These are phyloP conservation scores for Stachybotrys chartarum DNA, from an alignment of 2,329 filamentous ascomycete species.

Conservation along the genomic window DNA sequence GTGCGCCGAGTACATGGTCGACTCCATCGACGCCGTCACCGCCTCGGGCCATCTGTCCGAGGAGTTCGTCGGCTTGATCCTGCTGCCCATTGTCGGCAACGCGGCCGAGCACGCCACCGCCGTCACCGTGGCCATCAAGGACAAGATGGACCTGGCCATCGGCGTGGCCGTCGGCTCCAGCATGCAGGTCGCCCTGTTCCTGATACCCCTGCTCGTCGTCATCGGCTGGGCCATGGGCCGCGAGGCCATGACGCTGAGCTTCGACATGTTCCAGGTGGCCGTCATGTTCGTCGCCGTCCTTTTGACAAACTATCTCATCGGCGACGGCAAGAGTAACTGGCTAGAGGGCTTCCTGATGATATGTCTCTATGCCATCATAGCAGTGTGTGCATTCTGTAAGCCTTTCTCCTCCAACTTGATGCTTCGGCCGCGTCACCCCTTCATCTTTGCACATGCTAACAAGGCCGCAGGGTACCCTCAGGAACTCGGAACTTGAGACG, in stretches of 20 bases:
- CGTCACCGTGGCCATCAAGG: slow-evolving; percentile 72
- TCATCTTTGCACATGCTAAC: neutral
- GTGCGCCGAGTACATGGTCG: slow-evolving; percentile 73
- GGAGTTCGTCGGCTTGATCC: slow-evolving; percentile 73
- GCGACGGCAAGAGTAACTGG: slow-evolving; percentile 78
- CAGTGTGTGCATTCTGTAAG: slow-evolving; percentile 57
- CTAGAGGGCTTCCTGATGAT: slow-evolving; percentile 71
- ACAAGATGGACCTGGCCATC: slow-evolving; percentile 80
- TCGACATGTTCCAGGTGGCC: slow-evolving; percentile 84
- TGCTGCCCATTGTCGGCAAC: slow-evolving; percentile 77
- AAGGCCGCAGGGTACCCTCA: neutral
- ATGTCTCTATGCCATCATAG: slow-evolving; percentile 74
- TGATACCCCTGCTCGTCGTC: slow-evolving; percentile 69
- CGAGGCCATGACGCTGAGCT: slow-evolving; percentile 72
- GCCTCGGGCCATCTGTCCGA: slow-evolving; percentile 52
- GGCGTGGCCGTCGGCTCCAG: slow-evolving; percentile 73
- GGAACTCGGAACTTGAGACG: neutral
- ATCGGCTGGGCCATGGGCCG: slow-evolving; percentile 69
- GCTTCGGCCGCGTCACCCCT: neutral
- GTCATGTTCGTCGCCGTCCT: slow-evolving; percentile 80
- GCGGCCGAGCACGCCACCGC: slow-evolving; percentile 77
- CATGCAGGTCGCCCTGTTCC: slow-evolving; percentile 74
- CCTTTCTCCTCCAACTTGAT: slow-evolving; percentile 8
- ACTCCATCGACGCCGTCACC: slow-evolving; percentile 64
- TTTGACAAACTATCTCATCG: slow-evolving; percentile 78